Evolutionary conservation across 2,329 filamentous ascomycete genomes (phyloP).

Genomic region (Hyphodiscus sp.): DNA sequence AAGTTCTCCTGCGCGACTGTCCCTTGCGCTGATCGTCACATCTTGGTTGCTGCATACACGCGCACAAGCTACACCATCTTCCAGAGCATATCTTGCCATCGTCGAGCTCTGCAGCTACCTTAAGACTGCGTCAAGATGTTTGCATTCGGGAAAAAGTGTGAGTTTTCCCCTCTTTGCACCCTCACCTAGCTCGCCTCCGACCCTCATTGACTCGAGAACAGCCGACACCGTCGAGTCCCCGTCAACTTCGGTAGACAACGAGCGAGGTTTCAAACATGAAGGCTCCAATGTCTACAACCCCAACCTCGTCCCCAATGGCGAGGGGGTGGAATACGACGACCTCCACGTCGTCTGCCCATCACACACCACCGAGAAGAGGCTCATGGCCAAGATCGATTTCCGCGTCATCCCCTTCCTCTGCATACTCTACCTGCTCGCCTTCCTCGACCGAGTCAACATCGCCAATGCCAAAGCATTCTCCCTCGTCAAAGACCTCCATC

Average conservation of each 20-base stretch:
- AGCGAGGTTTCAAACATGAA: slow-evolving; percentile 19
- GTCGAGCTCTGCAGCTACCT: not conserved
- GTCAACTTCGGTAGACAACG: slow-evolving; percentile 16
- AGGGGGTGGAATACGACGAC: slow-evolving; percentile 19
- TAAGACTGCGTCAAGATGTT: slow-evolving; percentile 5
- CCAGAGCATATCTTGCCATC: not conserved
- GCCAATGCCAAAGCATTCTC: slow-evolving; percentile 68
- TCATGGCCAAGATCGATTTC: slow-evolving; percentile 65
- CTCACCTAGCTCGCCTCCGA: not conserved
- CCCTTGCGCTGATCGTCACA: not conserved
- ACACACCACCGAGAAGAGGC: slow-evolving; percentile 45
- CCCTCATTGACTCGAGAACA: slow-evolving; percentile 2
- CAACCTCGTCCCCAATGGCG: slow-evolving; percentile 9
- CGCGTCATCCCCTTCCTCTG: slow-evolving; percentile 67
- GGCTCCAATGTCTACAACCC: slow-evolving; percentile 22
- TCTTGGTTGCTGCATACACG: not conserved
- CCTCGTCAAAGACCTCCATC: slow-evolving; percentile 54
- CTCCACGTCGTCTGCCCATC: slow-evolving; percentile 26
- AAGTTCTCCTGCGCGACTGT: not conserved
- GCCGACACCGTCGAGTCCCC: slow-evolving; percentile 12
- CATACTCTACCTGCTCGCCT: slow-evolving; percentile 65
- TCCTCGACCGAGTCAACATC: slow-evolving; percentile 70
- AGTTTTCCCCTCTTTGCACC: not conserved
- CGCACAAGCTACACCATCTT: not conserved
- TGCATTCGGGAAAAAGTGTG: slow-evolving; percentile 5